Evolutionary conservation across 495 filamentous ascomycete species (phyloP).

Genomic region (Penicillium mononematosum): DNA sequence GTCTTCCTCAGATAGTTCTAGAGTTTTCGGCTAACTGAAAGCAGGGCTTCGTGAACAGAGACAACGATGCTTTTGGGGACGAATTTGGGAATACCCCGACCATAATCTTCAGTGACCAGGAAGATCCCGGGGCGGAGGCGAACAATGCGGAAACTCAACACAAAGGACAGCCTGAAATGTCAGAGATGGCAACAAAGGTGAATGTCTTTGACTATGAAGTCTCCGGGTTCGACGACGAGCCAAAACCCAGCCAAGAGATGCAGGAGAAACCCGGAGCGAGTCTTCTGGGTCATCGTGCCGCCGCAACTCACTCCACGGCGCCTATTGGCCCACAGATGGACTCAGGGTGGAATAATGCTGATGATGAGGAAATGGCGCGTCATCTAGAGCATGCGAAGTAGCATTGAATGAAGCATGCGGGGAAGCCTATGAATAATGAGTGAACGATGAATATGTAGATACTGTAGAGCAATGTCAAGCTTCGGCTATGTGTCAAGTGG

Average conservation of each 20-base stretch:
- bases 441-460: slow-evolving; percentile 10
- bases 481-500: background rate
- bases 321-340: slow-evolving; percentile 11
- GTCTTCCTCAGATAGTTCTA: background rate
- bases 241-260: slow-evolving; percentile 38
- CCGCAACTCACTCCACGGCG: background rate
- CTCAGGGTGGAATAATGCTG: slow-evolving; percentile 15
- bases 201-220: slow-evolving; percentile 49
- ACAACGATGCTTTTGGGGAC: slow-evolving; percentile 47
- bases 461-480: slow-evolving; percentile 11
- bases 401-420: slow-evolving; percentile 2
- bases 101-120: slow-evolving; percentile 8
- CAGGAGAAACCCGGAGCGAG: slow-evolving; percentile 31
- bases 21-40: slow-evolving; percentile 8
- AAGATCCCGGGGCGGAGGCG: background rate
- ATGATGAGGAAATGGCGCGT: slow-evolving; percentile 17
- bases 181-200: slow-evolving; percentile 23
- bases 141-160: background rate
- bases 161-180: slow-evolving; percentile 10
- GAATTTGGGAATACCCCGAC: slow-evolving; percentile 36
- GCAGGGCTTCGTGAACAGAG: slow-evolving; percentile 47
- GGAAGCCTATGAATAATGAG: slow-evolving; percentile 21
- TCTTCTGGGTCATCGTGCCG: slow-evolving; percentile 19
- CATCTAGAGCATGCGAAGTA: slow-evolving; percentile 20
- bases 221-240: slow-evolving; percentile 35